phyloP scores from a whole-genome alignment of 768 basidiomycete species.

The Boletus bicolor region DNA sequence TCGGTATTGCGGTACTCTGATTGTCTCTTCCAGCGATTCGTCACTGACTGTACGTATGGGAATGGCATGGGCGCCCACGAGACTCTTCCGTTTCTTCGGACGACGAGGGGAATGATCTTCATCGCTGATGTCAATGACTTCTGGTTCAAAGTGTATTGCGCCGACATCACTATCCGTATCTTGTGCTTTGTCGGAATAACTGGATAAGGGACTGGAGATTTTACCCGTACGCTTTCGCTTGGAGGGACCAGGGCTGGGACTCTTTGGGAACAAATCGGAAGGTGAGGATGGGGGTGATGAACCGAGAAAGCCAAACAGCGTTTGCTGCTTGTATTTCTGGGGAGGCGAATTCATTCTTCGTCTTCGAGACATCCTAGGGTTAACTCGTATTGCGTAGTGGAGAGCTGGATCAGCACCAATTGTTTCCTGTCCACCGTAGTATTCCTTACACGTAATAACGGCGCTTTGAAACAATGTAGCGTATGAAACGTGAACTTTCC shows the following conservation, averaged over 20 bases:
- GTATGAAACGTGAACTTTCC: too few relatives aligned
- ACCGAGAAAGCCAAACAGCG: constrained; percentile 36
- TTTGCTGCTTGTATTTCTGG: constrained; percentile 41
- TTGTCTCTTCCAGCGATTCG: constrained; percentile 20
- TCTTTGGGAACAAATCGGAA: background rate
- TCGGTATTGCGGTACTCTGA: constrained; percentile 15
- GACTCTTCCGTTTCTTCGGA: constrained; percentile 19
- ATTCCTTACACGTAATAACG: background rate
- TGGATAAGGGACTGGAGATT: constrained; percentile 12
- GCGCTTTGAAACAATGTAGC: too few relatives aligned
- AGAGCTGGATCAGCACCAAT: background rate
- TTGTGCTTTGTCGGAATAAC: constrained; percentile 18
- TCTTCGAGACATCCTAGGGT: constrained; percentile 2
- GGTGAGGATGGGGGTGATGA: constrained; percentile 30
- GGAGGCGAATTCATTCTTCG: constrained; percentile 10
- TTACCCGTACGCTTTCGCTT: constrained; percentile 18
- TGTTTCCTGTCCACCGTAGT: background rate
- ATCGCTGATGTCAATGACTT: constrained; percentile 21
- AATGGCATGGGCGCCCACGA: constrained; percentile 13
- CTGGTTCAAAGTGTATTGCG: constrained; percentile 49
- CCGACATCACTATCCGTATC: constrained; percentile 45
- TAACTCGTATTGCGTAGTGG: background rate
- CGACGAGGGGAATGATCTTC: constrained; percentile 26
- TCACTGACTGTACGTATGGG: constrained; percentile 19
- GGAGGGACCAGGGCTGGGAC: background rate